Evolutionary conservation across 2,329 filamentous ascomycete species (phyloP).

Genomic region (Epichloe bromicola): DNA sequence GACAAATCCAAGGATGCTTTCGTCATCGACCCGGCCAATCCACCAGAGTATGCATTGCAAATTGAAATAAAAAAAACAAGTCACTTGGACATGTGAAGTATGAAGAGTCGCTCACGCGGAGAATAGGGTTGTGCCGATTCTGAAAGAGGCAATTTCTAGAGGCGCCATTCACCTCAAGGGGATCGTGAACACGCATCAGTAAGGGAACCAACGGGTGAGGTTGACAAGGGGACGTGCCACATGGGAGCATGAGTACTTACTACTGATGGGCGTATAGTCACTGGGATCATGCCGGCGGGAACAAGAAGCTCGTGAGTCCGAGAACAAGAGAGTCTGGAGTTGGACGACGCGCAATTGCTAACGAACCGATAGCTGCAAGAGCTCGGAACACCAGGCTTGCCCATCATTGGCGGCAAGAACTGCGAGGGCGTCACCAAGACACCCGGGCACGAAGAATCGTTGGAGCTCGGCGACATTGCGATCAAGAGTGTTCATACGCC

Average conservation of each 20-base stretch:
- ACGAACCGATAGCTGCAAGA: conserved; percentile 18
- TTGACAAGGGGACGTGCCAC: neutral
- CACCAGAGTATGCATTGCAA: conserved; percentile 48
- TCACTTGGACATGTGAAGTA: neutral
- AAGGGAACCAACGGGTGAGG: conserved; percentile 29
- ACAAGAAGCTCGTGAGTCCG: conserved; percentile 50
- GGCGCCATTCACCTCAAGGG: conserved; percentile 71
- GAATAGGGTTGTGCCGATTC: conserved; percentile 42
- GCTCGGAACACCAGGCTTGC: conserved; percentile 46
- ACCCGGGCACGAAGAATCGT: conserved; percentile 60
- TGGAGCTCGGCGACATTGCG: conserved; percentile 71
- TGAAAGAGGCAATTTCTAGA: conserved; percentile 59
- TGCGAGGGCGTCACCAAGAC: conserved; percentile 70
- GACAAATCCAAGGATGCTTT: conserved; percentile 66
- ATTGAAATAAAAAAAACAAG: neutral
- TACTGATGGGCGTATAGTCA: conserved; percentile 45
- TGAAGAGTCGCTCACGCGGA: conserved; percentile 4
- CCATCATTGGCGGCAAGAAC: conserved; percentile 78
- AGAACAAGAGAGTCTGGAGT: no score
- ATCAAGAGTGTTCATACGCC: conserved; percentile 88
- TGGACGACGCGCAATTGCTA: no score
- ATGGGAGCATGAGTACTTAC: neutral
- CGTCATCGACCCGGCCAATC: conserved; percentile 70
- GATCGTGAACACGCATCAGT: conserved; percentile 98
- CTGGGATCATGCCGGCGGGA: conserved; percentile 88